Conservation (phyloP, 2,329 filamentous ascomycete species). For the Periconia digitata region DNA sequence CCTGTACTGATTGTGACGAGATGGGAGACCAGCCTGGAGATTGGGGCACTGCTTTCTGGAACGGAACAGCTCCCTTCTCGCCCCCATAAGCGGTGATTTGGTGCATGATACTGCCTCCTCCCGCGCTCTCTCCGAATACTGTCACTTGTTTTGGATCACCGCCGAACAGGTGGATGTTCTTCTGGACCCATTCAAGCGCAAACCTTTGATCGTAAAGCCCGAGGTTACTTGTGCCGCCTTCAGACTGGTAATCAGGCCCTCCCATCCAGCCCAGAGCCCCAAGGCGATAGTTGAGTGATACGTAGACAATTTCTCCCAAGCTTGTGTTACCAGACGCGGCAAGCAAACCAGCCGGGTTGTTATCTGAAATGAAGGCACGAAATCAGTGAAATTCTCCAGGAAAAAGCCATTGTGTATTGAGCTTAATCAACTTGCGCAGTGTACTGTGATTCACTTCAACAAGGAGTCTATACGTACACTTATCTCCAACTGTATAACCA, state of each 20-base stretch:
- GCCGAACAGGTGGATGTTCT: conserved; percentile 43
- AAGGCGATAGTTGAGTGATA: conserved; percentile 51
- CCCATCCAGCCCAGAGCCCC: conserved; percentile 43
- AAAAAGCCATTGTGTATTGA: too few relatives aligned
- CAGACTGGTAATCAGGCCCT: conserved; percentile 37
- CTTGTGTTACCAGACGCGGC: conserved; percentile 45
- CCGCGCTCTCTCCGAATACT: conserved; percentile 42
- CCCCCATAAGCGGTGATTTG: conserved; percentile 46
- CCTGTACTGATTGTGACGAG: conserved; percentile 27
- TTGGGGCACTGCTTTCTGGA: conserved; percentile 42
- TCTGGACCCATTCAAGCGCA: conserved; percentile 44
- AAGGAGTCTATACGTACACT: too few relatives aligned
- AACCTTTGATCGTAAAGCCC: conserved; percentile 43
- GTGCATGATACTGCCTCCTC: conserved; percentile 43
- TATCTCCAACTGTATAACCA: too few relatives aligned
- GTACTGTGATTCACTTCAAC: too few relatives aligned
- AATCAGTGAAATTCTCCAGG: background rate
- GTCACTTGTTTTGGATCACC: conserved; percentile 43
- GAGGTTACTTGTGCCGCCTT: conserved; percentile 38
- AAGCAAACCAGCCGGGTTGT: conserved; percentile 46
- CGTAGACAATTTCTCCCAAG: conserved; percentile 47
- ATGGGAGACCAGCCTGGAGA: conserved; percentile 44
- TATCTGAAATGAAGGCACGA: conserved; percentile 8
- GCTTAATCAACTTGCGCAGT: too few relatives aligned
- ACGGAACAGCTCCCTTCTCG: conserved; percentile 39